Evolutionary conservation across 148 eudicot species (phyloP).

Genomic region (Diospyros kaki): DNA sequence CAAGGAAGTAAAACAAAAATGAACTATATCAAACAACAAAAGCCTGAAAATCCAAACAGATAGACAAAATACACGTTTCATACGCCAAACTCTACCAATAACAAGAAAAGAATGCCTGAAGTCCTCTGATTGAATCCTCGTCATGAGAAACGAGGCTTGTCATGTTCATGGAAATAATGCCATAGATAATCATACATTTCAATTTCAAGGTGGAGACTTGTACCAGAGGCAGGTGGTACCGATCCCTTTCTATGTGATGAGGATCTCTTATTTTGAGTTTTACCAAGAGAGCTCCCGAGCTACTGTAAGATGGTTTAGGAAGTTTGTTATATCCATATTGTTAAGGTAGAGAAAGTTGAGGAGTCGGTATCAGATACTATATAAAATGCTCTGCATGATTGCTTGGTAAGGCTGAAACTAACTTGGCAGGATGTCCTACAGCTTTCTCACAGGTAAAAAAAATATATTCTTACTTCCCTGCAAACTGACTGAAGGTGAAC

Average conservation of each 20-base stretch:
- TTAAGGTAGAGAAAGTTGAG: background rate
- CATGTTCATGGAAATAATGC: background rate
- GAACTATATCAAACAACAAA: background rate
- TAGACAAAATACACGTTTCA: background rate
- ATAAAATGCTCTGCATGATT: background rate
- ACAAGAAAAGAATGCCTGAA: background rate
- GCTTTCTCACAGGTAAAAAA: background rate
- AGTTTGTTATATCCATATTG: background rate
- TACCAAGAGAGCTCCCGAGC: constrained; percentile 15
- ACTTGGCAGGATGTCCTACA: background rate
- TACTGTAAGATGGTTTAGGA: constrained; percentile 10
- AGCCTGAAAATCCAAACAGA: background rate
- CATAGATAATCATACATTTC: too few species aligned
- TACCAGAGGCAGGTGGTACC: background rate
- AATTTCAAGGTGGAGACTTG: background rate
- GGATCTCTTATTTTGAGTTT: background rate
- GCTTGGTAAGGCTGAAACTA: background rate
- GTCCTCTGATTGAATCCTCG: background rate
- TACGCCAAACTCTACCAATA: constrained; percentile 8
- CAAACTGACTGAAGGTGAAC: background rate
- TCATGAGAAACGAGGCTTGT: background rate
- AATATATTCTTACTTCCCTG: background rate
- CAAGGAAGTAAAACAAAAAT: background rate
- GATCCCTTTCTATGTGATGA: background rate
- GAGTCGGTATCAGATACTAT: too few species aligned